Base-by-base conservation (phyloP, 176 grass and related monocot species). In the Coix lacrymajobi region DNA sequence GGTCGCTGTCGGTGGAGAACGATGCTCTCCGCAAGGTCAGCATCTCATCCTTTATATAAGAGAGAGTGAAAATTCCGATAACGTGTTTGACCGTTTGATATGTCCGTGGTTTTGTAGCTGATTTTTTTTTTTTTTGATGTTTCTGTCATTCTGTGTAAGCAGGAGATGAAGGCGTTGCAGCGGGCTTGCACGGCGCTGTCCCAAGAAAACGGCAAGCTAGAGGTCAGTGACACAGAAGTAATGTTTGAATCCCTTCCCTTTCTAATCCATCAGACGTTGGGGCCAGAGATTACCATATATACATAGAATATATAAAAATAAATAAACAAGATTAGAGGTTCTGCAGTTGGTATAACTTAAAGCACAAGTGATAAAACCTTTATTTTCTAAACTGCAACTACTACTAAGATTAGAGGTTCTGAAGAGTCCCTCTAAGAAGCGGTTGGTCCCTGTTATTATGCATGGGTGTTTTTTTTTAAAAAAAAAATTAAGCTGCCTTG, bases 1-100 rank as follows among this genome's bases (percentile, higher is more conserved):
- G 26, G 49, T 85, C 87, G 44, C 85, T 93, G 91, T 57, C 74
- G 39, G 85, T 81, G 61, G 91, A 90, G 67, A 93, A 87, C 71
- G 91, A 73, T 45, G 78, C 73, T 57, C 91, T 93, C 31, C 91
- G 84, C 37, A 30, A 87, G 91, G 91, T 92, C 24, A 65, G 7
- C 24, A 58, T 7, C 38, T 79, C 56, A 2, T 60, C 56, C 56
- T 60, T 60, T 57, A 51, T 15, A n/a, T 14, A 16, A 22, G 20
- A 60, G 5, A 66, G 13, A 54, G 24, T 34, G 46, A 37, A 8
- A 8, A 73, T 49, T 46, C 2, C 20, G 4, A 49, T 3, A 36
- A 3, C 46, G 11, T 16, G 15, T 74, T 52, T 51, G 40, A 24
- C 33, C 19, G 28, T 14, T 26, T 1, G 41, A 15, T 28, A 51